phyloP scores from a whole-genome alignment of 2,329 filamentous ascomycete genomes.

The Fusarium tjaetaba region DNA sequence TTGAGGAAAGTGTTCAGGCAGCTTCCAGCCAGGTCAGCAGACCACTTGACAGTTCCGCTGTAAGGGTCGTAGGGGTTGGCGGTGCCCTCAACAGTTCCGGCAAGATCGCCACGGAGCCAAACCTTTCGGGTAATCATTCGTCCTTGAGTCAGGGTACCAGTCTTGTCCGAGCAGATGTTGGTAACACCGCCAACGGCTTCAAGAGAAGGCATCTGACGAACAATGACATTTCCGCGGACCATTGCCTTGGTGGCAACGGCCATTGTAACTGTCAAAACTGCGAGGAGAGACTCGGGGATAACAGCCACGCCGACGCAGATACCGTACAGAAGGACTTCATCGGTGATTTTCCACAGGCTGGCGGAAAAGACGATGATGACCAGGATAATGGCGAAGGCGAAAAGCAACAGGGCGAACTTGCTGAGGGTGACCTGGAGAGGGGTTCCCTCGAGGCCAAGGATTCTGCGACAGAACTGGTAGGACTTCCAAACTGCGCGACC shows the following conservation, averaged over 20 bases:
- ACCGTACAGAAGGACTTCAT: slow-evolving; percentile 69
- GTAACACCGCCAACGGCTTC: slow-evolving; percentile 77
- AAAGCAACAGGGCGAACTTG: slow-evolving; percentile 84
- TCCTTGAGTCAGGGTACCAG: slow-evolving; percentile 72
- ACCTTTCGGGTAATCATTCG: slow-evolving; percentile 73
- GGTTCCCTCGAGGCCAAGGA: slow-evolving; percentile 77
- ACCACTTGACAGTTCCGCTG: slow-evolving; percentile 62
- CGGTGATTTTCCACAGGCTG: slow-evolving; percentile 62
- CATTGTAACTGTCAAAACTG: slow-evolving; percentile 77
- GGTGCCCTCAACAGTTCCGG: slow-evolving; percentile 63
- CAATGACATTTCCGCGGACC: slow-evolving; percentile 71
- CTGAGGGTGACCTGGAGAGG: slow-evolving; percentile 86
- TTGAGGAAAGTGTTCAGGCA: slow-evolving; percentile 60
- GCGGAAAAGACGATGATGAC: slow-evolving; percentile 71
- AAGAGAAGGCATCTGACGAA: slow-evolving; percentile 71
- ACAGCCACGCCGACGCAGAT: slow-evolving; percentile 71
- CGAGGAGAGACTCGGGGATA: slow-evolving; percentile 73
- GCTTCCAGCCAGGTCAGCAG: slow-evolving; percentile 52
- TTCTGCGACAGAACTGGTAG: slow-evolving; percentile 57
- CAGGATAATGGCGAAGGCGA: slow-evolving; percentile 73
- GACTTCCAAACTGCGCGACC: slow-evolving; percentile 55
- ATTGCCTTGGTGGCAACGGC: slow-evolving; percentile 72
- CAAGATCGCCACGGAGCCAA: slow-evolving; percentile 66
- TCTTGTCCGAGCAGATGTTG: slow-evolving; percentile 77
- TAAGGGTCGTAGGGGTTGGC: slow-evolving; percentile 70